Percentiles rank a stretch among this genome's conserved stretches.
These are phyloP conservation scores for Salix caprea DNA, from an alignment of 345 rosid genomes.

Conservation along the genomic window DNA sequence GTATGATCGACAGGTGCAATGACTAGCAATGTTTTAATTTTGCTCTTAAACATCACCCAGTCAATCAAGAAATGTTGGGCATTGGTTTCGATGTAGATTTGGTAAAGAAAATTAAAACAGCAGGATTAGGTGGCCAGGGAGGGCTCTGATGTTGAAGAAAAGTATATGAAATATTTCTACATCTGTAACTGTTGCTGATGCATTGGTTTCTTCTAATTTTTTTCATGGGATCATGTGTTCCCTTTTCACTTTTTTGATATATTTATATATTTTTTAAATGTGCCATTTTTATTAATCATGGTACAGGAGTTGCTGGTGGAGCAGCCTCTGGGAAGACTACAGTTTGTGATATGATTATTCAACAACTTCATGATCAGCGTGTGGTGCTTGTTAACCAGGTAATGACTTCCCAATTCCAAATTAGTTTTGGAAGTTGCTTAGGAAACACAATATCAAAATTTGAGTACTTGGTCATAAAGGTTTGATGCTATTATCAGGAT, in stretches of 20 bases:
- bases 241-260: too few relatives aligned
- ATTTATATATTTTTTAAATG: neutral
- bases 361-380: slow-evolving; percentile 99
- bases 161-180: too few relatives aligned
- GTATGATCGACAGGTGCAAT: too few relatives aligned
- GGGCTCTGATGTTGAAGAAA: too few relatives aligned
- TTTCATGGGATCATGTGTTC: too few relatives aligned
- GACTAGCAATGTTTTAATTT: too few relatives aligned
- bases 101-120: neutral
- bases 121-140: too few relatives aligned
- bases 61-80: neutral
- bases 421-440: too few relatives aligned
- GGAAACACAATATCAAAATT: too few relatives aligned
- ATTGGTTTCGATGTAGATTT: neutral
- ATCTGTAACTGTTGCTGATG: too few relatives aligned
- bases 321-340: slow-evolving; percentile 99
- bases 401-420: slow-evolving; percentile 4
- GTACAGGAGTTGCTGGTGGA: slow-evolving; percentile 92
- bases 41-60: neutral
- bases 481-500: slow-evolving; percentile 2
- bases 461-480: too few relatives aligned
- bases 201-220: too few relatives aligned
- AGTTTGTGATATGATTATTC: slow-evolving; percentile 98
- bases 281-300: neutral
- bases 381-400: slow-evolving; percentile 97